A percentile compares a stretch with the other conserved stretches of the same genome.
Evolutionary conservation across 306 rosid species (phyloP).

Genomic region (Sesbania bispinosa): DNA sequence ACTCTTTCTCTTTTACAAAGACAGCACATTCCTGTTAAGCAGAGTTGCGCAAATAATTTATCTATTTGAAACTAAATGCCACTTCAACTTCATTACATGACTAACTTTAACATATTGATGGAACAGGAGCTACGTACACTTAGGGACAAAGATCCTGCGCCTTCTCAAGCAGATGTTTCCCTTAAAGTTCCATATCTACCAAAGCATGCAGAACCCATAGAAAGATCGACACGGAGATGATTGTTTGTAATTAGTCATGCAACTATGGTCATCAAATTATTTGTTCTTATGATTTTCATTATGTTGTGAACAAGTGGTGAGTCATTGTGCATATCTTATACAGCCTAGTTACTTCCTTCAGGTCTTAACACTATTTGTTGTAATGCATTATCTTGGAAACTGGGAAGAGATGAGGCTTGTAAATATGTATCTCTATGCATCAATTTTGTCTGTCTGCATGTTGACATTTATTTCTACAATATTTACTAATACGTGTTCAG

Average conservation of each 20-base stretch:
- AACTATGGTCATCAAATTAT: conserved; percentile 35
- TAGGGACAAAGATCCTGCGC: conserved; percentile 46
- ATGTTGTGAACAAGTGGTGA: conserved; percentile 19
- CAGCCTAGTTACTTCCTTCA: not conserved
- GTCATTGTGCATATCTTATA: conserved; percentile 44
- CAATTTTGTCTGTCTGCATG: not conserved
- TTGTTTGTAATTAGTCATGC: conserved; percentile 18
- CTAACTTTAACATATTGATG: conserved; percentile 10
- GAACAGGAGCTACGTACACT: conserved; percentile 69
- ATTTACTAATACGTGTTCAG: not conserved
- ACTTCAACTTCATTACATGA: not conserved
- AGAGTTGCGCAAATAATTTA: not conserved
- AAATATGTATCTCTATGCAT: conserved; percentile 33
- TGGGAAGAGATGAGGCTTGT: conserved; percentile 32
- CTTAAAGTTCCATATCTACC: conserved; percentile 34
- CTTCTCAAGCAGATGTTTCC: conserved; percentile 38
- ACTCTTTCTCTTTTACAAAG: not conserved
- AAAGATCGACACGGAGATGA: conserved; percentile 52
- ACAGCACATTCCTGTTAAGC: not conserved
- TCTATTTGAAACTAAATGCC: not conserved
- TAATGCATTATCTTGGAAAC: conserved; percentile 20
- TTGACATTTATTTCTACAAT: not conserved
- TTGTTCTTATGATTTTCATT: conserved; percentile 28
- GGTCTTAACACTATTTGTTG: conserved; percentile 19
- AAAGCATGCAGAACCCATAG: conserved; percentile 36